Base-by-base conservation (phyloP, 495 filamentous ascomycete genomes). In the Aspergillus taichungensis region DNA sequence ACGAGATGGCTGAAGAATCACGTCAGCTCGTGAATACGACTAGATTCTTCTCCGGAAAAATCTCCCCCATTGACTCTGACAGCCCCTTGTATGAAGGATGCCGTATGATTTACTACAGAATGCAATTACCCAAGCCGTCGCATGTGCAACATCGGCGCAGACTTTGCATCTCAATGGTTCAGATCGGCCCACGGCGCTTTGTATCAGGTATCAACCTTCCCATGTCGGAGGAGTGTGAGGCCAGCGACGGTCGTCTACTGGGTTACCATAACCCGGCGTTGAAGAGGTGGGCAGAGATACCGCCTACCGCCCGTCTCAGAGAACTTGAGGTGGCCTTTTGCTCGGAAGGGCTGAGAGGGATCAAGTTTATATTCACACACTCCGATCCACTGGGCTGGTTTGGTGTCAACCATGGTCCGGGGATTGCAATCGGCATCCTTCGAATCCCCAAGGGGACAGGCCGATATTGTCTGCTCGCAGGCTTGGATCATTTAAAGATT, bases 401-500 rank as follows among this genome's bases (percentile, higher is more conserved):
- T 41, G 48, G 52, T 8, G 37, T 39, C 7, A 40, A 13, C 30
- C 18, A 30, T 3, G 41, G 48, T 3, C 29, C 44, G 5, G 48
- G 37, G 30, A 36, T 51, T 32, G 40, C 52, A 13, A 36, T 33
- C 1, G 48, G 45, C 10, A 51, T 13, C 13, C 10, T 55, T 13
- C 27, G 5, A 10, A 37, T 50, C 27, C 40, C 50, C 8, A 34
- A 36, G 13, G 29, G 6, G 4, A 1, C 8, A 30, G 12, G 36
- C 13, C 13, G 12, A 13, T 37, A 28, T 35, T 55, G 11, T 33
- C 36, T 55, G 27, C 14, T 47, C 31, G 44, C 42, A 30, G 44
- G 36, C 3, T 40, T 55, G 12, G 52, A 55, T 46, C 39, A 30
- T 3, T 44, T 54, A 13, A 50, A 50, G 32, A 47, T 54, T 5